Conservation (phyloP, 169 alveolate genomes). For the Plasmodium fragile region DNA sequence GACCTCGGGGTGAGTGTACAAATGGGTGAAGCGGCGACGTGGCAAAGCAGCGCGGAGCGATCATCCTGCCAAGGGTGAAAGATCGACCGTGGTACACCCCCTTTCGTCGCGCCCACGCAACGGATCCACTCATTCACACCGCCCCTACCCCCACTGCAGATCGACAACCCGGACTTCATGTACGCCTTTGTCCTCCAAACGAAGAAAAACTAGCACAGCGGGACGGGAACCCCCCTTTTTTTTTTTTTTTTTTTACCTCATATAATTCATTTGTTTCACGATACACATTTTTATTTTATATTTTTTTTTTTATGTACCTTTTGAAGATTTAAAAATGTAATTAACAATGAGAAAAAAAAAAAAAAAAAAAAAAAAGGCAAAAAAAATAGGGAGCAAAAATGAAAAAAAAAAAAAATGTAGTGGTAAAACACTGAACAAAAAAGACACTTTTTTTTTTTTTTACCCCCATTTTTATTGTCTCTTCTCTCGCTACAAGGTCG, state of each 20-base stretch:
- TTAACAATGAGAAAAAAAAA: background rate
- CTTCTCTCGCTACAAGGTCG: background rate
- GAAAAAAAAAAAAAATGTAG: no score
- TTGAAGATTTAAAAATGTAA: background rate
- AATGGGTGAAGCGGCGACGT: background rate
- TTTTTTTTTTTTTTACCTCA: background rate
- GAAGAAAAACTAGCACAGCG: background rate
- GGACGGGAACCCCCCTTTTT: background rate
- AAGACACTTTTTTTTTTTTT: background rate
- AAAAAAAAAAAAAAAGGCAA: background rate
- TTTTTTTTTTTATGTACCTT: background rate
- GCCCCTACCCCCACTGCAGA: background rate
- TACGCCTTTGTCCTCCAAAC: slow-evolving; percentile 58
- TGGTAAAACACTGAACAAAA: background rate
- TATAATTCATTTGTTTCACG: background rate
- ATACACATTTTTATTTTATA: background rate
- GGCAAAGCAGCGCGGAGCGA: background rate
- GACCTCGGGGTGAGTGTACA: slow-evolving; percentile 26
- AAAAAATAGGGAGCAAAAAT: background rate
- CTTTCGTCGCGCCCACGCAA: no score
- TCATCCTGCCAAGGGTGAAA: background rate
- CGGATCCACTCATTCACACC: background rate
- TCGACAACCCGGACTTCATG: slow-evolving; percentile 40
- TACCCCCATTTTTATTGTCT: no score
- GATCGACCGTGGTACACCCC: no score